Evolutionary conservation across 208 protist genomes (phyloP).

Genomic region (Crithidia brevicula): DNA sequence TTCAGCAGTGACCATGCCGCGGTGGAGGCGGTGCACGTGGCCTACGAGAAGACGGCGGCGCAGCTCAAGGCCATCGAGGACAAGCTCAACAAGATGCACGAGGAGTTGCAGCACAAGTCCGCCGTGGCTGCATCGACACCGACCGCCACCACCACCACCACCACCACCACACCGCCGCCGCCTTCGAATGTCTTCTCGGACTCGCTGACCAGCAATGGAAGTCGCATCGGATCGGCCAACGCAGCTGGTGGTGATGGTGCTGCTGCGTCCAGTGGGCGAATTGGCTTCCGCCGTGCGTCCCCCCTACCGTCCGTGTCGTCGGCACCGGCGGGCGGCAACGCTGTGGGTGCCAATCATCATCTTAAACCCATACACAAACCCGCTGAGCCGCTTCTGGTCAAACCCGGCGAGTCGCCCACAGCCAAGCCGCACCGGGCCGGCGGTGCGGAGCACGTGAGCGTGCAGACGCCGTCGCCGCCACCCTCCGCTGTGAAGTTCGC

Average conservation of each 20-base stretch:
- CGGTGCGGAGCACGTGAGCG: too few species aligned
- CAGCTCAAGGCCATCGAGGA: slow-evolving; percentile 50
- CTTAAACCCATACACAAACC: slow-evolving; percentile 31
- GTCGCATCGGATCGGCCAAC: background rate
- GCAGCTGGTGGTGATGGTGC: background rate
- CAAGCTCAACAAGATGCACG: slow-evolving; percentile 61
- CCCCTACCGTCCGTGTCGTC: slow-evolving; percentile 8
- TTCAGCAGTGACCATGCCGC: slow-evolving; percentile 7
- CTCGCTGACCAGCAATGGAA: background rate
- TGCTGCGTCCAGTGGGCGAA: background rate
- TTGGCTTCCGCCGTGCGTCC: slow-evolving; percentile 4
- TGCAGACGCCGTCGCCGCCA: background rate
- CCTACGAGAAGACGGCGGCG: slow-evolving; percentile 37
- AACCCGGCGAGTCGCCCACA: background rate
- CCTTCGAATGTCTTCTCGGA: background rate
- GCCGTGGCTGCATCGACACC: background rate
- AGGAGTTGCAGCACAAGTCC: slow-evolving; percentile 45
- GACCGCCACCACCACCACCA: background rate
- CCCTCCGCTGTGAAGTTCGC: background rate
- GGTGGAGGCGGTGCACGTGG: slow-evolving; percentile 23
- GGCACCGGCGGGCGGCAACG: background rate
- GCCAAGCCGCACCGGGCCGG: background rate
- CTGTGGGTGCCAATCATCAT: slow-evolving; percentile 27
- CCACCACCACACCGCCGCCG: background rate
- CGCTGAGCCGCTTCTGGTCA: background rate